A percentile compares a stretch with the other conserved stretches of the same genome.
These are phyloP conservation scores for Oryza meyeriana DNA, from an alignment of 176 grass and related monocot genomes.

Conservation along the genomic window DNA sequence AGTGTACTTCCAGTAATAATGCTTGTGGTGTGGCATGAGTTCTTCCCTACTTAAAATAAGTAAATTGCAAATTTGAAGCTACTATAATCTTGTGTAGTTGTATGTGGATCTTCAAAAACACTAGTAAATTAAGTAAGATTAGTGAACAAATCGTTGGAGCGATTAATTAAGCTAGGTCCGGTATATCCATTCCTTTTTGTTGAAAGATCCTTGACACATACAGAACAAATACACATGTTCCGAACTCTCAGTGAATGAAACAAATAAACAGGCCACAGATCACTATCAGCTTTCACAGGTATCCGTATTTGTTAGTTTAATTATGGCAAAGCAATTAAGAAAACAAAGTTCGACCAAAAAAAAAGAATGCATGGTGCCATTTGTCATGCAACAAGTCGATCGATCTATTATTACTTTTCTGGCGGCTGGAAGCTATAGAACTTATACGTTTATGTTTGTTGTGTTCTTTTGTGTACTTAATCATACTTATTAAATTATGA, in stretches of 20 bases:
- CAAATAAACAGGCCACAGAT: background rate
- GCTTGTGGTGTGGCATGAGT: too few species aligned
- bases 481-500: background rate
- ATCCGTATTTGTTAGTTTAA: background rate
- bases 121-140: background rate
- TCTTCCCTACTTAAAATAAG: background rate
- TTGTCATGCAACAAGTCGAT: background rate
- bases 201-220: background rate
- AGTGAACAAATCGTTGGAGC: background rate
- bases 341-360: too few species aligned
- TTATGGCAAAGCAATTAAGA: background rate
- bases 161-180: background rate
- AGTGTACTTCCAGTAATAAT: background rate
- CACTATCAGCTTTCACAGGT: background rate
- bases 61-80: background rate
- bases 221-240: background rate
- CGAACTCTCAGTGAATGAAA: background rate
- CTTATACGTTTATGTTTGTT: background rate
- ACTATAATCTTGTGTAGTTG: background rate
- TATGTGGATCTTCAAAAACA: too few species aligned
- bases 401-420: too few species aligned
- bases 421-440: too few species aligned
- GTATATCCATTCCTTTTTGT: background rate
- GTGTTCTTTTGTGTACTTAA: background rate
- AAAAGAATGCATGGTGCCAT: conserved; percentile 1